Percentiles rank a stretch among this genome's conserved stretches.
Conservation (phyloP, 2,329 filamentous ascomycete genomes). For the Hypoxylon sp. region DNA sequence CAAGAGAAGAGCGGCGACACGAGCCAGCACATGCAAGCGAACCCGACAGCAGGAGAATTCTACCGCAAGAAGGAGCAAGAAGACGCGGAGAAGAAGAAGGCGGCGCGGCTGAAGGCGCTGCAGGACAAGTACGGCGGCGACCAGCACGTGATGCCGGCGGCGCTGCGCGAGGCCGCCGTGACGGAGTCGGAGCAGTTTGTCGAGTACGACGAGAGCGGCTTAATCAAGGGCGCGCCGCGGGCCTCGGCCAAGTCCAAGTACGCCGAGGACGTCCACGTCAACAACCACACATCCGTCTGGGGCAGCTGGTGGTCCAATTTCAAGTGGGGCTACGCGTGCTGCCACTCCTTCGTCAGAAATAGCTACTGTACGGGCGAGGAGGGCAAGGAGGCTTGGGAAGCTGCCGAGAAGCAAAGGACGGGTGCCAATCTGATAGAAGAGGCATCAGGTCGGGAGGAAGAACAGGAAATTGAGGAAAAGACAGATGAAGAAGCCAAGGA, state of each 20-base stretch:
- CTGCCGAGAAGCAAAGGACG: slow-evolving; percentile 72
- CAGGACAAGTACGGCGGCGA: slow-evolving; percentile 85
- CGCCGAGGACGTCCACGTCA: slow-evolving; percentile 83
- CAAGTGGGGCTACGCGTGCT: slow-evolving; percentile 96
- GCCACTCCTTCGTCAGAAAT: slow-evolving; percentile 93
- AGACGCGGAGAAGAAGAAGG: slow-evolving; percentile 76
- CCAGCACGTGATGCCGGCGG: slow-evolving; percentile 68
- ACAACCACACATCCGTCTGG: slow-evolving; percentile 94
- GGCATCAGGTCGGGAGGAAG: slow-evolving; percentile 43
- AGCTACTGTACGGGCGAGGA: slow-evolving; percentile 97
- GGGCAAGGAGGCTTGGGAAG: slow-evolving; percentile 83
- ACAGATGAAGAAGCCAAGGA: slow-evolving; percentile 40
- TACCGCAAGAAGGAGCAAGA: slow-evolving; percentile 82
- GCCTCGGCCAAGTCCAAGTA: slow-evolving; percentile 89
- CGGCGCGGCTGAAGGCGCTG: slow-evolving; percentile 75
- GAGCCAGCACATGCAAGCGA: slow-evolving; percentile 90
- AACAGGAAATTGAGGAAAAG: slow-evolving; percentile 38
- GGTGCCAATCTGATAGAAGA: slow-evolving; percentile 58
- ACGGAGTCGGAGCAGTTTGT: slow-evolving; percentile 87
- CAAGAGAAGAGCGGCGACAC: slow-evolving; percentile 85
- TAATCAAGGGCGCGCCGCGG: slow-evolving; percentile 88
- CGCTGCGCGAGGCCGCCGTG: slow-evolving; percentile 74
- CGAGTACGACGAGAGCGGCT: slow-evolving; percentile 91
- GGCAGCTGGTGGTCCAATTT: slow-evolving; percentile 98
- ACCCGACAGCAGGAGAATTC: slow-evolving; percentile 92